Evolutionary conservation across 768 basidiomycete genomes (phyloP), one percentile per base, ranked within the genome.

Genomic region (Infundibulicybe gibba): DNA sequence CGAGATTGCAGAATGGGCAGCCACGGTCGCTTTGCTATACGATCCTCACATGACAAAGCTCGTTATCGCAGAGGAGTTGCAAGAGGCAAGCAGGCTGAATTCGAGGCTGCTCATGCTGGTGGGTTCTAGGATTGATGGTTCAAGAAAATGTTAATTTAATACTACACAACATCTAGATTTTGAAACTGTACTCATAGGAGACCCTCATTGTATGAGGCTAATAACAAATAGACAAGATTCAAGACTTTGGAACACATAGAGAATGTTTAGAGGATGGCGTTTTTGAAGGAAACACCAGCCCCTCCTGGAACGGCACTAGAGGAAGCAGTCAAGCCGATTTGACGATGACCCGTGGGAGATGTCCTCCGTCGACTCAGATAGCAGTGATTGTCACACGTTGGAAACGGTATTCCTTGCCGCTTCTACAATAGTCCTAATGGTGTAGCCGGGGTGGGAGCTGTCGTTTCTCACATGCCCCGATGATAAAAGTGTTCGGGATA

Each of bases 371-470:
- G 25, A 25, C 25, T 78, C 75, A 0, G 79, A 81, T 51, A 74
- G 76, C n/a, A 75, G 73, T 30, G 81, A 82, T 54, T 77, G 64
- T 52, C 53, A 15, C 78, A 80, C 50, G 49, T 47, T 1, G 80
- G 79, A 5, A 77, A 75, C 47, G 1, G 70, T 79, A 25, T 25
- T 25, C 25, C 25, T 8, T 25, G 25, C 25, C 25, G 25, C 25
- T 25, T 25, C 25, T 25, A 0, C 82, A 80, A 58, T 68, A 71
- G 43, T 75, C 71, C 57, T 78, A 80, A 55, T 80, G 71, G 1
- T 80, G 79, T 51, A 50, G 31, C 15, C 61, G 65, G 19, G 75
- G 74, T 1, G 44, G n/a, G 2, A 30, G 45, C 3, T 81, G 79
- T 51, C 44, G 44, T 16, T 80, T 61, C 58, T 75, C 70, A 20